Evolutionary conservation across 768 basidiomycete species (phyloP).

Genomic region (Russula sp.): DNA sequence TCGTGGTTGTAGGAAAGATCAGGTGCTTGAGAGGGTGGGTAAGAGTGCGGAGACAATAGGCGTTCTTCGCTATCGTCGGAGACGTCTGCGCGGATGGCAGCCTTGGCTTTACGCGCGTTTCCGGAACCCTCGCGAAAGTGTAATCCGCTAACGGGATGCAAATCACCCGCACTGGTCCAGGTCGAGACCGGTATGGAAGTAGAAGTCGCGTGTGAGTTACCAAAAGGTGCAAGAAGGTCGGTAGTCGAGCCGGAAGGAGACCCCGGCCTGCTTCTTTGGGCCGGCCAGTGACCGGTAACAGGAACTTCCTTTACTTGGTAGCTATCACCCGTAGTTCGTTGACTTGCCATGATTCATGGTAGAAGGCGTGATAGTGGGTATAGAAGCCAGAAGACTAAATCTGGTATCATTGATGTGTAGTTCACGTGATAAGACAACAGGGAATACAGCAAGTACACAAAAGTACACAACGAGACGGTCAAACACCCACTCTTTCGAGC

Average conservation of each 20-base stretch:
- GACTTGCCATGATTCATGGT: slow-evolving; percentile 8
- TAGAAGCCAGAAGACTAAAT: slow-evolving; percentile 4
- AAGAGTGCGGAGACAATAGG: slow-evolving; percentile 16
- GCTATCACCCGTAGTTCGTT: not conserved
- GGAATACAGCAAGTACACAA: slow-evolving; percentile 2
- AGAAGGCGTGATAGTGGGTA: not conserved
- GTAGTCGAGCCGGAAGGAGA: not conserved
- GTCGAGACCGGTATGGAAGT: slow-evolving; percentile 11
- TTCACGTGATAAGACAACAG: slow-evolving; percentile 13
- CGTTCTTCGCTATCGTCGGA: slow-evolving; percentile 11
- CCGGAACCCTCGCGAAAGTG: slow-evolving; percentile 31
- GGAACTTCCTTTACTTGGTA: not conserved
- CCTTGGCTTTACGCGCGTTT: slow-evolving; percentile 26
- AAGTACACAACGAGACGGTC: slow-evolving; percentile 6
- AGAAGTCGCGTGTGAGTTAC: slow-evolving; percentile 5
- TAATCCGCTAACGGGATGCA: slow-evolving; percentile 8
- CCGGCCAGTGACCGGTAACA: not conserved
- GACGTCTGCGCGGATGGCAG: not conserved
- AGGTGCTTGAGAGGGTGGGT: slow-evolving; percentile 15
- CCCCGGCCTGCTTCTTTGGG: not conserved
- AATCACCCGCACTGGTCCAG: slow-evolving; percentile 2
- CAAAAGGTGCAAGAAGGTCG: slow-evolving; percentile 2
- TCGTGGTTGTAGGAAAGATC: not conserved
- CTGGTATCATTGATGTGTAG: not conserved
- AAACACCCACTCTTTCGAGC: slow-evolving; percentile 27